These are phyloP conservation scores for Pseudogymnoascus sp. DNA, from an alignment of 2,329 filamentous ascomycete genomes.

Conservation along the genomic window DNA sequence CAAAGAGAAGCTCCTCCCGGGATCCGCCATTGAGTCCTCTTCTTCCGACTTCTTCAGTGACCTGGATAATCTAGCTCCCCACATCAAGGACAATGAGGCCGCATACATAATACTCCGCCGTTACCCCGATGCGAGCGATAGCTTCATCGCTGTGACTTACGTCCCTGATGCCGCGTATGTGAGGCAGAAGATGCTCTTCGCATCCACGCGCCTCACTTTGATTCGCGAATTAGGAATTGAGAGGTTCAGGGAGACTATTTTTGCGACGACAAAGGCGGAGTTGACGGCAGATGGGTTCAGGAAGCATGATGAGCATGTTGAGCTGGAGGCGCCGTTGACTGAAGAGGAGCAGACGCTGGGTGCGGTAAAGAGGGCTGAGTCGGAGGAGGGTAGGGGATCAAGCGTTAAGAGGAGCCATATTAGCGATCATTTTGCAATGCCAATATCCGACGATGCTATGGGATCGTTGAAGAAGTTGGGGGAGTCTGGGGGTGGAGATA, in stretches of 20 bases:
- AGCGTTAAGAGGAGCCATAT: constrained; percentile 42
- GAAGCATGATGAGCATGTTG: constrained; percentile 61
- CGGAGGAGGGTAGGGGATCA: constrained; percentile 64
- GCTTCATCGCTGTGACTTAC: constrained; percentile 65
- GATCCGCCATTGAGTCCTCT: constrained; percentile 45
- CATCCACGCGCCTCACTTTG: constrained; percentile 66
- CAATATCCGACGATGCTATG: constrained; percentile 55
- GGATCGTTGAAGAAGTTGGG: constrained; percentile 54
- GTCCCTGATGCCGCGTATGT: constrained; percentile 72
- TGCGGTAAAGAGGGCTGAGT: constrained; percentile 68
- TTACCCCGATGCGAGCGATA: constrained; percentile 43
- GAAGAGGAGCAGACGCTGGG: constrained; percentile 67
- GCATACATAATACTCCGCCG: constrained; percentile 70
- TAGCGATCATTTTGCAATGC: constrained; percentile 50
- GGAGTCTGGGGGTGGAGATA: constrained; percentile 39
- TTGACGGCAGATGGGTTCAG: constrained; percentile 62
- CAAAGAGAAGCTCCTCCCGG: constrained; percentile 58
- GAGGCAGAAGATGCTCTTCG: constrained; percentile 81
- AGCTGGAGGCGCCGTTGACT: constrained; percentile 62
- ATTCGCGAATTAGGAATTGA: constrained; percentile 70
- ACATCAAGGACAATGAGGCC: constrained; percentile 59
- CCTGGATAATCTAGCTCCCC: constrained; percentile 52
- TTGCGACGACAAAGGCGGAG: constrained; percentile 63
- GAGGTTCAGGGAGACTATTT: constrained; percentile 69
- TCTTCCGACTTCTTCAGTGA: constrained; percentile 55